Conservation (phyloP, 768 basidiomycete genomes). For the Crucibulum laeve region DNA sequence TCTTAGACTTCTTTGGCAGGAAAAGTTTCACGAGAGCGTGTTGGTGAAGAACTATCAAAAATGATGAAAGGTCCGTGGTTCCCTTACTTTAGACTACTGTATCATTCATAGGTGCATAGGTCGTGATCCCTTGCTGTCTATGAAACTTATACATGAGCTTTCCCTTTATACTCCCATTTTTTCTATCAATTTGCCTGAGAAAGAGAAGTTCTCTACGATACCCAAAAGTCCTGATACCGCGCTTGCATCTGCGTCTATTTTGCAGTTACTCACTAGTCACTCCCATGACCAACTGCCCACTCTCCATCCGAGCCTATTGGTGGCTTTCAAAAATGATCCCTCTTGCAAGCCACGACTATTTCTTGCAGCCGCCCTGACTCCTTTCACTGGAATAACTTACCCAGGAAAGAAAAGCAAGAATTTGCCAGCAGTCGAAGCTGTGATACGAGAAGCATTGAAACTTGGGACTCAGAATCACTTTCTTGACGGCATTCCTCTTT, state of each 20-base stretch:
- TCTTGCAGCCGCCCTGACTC: conserved; percentile 73
- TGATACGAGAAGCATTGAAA: conserved; percentile 82
- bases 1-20: conserved; percentile 58
- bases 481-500: conserved; percentile 66
- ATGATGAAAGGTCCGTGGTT: conserved; percentile 77
- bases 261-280: conserved; percentile 43
- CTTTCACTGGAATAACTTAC: conserved; percentile 59
- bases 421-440: conserved; percentile 56
- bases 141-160: conserved; percentile 71
- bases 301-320: conserved; percentile 45
- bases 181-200: conserved; percentile 43
- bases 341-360: conserved; percentile 60
- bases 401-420: conserved; percentile 60
- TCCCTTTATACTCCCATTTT: conserved; percentile 69
- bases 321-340: conserved; percentile 29
- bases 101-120: conserved; percentile 35
- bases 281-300: conserved; percentile 26
- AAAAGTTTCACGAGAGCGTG: conserved; percentile 88
- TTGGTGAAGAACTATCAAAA: conserved; percentile 90
- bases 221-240: conserved; percentile 39
- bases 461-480: conserved; percentile 75
- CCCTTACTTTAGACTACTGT: conserved; percentile 2
- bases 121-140: conserved; percentile 66
- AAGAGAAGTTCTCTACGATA: conserved; percentile 35
- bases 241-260: conserved; percentile 53